Conservation (phyloP, 805 yeast species). For the Yarrowia sp. region DNA sequence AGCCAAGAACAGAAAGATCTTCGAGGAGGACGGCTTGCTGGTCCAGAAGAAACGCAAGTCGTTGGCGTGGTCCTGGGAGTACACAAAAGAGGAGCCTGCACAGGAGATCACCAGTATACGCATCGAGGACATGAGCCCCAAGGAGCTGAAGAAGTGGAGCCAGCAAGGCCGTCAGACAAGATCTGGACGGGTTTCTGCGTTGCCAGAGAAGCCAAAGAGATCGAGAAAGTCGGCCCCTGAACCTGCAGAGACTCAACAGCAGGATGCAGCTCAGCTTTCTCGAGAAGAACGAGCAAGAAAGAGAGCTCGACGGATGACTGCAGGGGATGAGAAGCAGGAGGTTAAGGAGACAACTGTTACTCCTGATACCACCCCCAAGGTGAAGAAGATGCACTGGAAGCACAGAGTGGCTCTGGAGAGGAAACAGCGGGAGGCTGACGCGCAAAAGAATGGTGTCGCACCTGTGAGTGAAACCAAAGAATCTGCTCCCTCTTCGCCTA, state of each 20-base stretch:
- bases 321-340: neutral
- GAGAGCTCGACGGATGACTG: neutral
- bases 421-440: neutral
- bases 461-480: neutral
- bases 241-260: neutral
- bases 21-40: constrained; percentile 16
- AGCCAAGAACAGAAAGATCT: constrained; percentile 2
- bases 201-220: constrained; percentile 8
- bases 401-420: constrained; percentile 4
- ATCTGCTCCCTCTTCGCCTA: neutral
- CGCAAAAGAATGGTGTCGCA: too few species aligned
- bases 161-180: constrained; percentile 9
- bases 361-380: neutral
- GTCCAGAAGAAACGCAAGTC: constrained; percentile 29
- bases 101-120: constrained; percentile 25
- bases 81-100: constrained; percentile 29
- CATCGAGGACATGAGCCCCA: constrained; percentile 15
- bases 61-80: constrained; percentile 29
- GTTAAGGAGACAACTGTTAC: neutral
- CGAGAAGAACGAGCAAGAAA: neutral
- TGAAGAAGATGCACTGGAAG: constrained; percentile 18
- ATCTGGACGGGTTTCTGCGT: neutral
- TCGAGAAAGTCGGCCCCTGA: constrained; percentile 16
- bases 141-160: constrained; percentile 26
- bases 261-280: neutral